Evolutionary conservation across 352 stramenopile genomes (phyloP).

Genomic region (Globisporangium viniferum): DNA sequence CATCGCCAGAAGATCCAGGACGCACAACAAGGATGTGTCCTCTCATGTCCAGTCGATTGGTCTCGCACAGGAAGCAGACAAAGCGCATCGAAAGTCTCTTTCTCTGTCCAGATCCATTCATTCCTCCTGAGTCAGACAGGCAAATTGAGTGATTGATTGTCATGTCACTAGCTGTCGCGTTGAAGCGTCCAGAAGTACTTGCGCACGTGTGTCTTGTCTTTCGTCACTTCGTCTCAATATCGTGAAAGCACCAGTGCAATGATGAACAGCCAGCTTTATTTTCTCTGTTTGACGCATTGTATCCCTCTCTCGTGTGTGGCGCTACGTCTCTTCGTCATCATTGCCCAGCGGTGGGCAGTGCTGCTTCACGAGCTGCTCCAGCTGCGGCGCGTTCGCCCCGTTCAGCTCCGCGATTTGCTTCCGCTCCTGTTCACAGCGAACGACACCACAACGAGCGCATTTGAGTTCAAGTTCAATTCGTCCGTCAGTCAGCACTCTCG

Average conservation of each 20-base stretch:
- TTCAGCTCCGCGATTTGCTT: slow-evolving; percentile 59
- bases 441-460: neutral
- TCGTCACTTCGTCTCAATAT: neutral
- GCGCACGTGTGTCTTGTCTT: neutral
- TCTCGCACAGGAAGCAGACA: neutral
- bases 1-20: neutral
- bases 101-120: neutral
- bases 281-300: neutral
- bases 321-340: slow-evolving; percentile 52
- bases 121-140: neutral
- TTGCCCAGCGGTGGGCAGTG: slow-evolving; percentile 46
- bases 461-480: neutral
- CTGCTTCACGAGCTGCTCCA: slow-evolving; percentile 64
- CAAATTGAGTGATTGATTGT: neutral
- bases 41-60: neutral
- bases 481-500: neutral
- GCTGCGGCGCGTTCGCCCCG: slow-evolving; percentile 55
- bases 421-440: slow-evolving; percentile 29
- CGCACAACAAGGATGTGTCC: neutral
- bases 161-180: neutral
- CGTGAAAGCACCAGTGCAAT: neutral
- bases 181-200: neutral
- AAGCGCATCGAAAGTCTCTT: neutral
- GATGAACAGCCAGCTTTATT: neutral
- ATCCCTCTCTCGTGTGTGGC: neutral